These are phyloP conservation scores for Mrakia hoshinonis DNA, from an alignment of 768 basidiomycete species.

Conservation along the genomic window DNA sequence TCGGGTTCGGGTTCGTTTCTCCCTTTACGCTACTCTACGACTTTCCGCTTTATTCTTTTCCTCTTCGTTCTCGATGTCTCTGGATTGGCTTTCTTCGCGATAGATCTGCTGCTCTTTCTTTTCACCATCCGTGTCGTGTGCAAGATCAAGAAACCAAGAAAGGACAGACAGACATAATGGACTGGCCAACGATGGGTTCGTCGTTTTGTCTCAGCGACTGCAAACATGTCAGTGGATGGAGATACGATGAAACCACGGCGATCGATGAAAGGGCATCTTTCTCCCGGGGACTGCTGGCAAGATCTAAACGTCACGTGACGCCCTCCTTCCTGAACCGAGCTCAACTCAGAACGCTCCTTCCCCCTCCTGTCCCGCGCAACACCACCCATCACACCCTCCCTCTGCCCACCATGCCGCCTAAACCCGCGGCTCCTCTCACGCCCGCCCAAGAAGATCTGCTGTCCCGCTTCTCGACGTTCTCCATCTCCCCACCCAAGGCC, in stretches of 20 bases:
- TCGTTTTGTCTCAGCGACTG: too few species aligned
- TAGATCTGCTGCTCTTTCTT: background rate
- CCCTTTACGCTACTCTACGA: background rate
- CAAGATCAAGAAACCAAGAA: too few species aligned
- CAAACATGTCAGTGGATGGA: too few species aligned
- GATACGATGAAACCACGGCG: too few species aligned
- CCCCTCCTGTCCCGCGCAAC: background rate
- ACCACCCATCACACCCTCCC: background rate
- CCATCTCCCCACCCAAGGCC: constrained; percentile 66
- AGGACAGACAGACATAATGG: too few species aligned
- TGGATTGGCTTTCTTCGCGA: background rate
- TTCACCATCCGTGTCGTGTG: background rate
- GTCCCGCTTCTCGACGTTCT: constrained; percentile 64
- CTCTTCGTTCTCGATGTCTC: background rate
- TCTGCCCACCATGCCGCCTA: constrained; percentile 40
- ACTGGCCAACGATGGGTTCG: too few species aligned
- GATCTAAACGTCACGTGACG: too few species aligned
- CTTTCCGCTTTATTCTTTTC: background rate
- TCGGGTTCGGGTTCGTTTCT: background rate
- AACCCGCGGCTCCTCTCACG: constrained; percentile 39
- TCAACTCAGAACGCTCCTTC: background rate
- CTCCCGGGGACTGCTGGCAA: too few species aligned
- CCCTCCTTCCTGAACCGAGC: too few species aligned
- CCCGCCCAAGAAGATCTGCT: constrained; percentile 45
- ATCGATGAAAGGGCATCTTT: too few species aligned